Conservation (phyloP, 345 rosid genomes). For the Erysimum cheiranthoides region DNA sequence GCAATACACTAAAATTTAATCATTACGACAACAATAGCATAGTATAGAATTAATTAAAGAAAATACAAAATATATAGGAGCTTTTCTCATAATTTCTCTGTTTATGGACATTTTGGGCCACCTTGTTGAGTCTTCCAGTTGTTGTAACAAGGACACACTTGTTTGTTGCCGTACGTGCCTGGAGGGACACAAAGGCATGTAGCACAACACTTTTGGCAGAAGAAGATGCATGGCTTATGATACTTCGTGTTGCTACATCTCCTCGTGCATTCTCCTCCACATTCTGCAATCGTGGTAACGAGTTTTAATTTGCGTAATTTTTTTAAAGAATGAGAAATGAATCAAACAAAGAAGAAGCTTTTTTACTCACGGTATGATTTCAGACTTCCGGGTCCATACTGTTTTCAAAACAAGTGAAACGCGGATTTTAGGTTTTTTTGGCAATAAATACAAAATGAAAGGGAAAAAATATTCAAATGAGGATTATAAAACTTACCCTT, state of each 20-base stretch:
- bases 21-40: slow-evolving; percentile 1
- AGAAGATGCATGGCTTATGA: slow-evolving; percentile 75
- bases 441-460: neutral
- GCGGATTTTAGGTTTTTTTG: neutral
- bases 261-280: slow-evolving; percentile 63
- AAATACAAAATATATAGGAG: neutral
- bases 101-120: slow-evolving; percentile 74
- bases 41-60: neutral
- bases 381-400: slow-evolving; percentile 61
- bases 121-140: slow-evolving; percentile 78
- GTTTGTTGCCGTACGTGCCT: slow-evolving; percentile 70
- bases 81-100: neutral
- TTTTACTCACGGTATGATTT: slow-evolving; percentile 56
- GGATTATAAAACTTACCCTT: slow-evolving; percentile 42
- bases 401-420: slow-evolving; percentile 13
- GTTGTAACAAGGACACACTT: slow-evolving; percentile 74
- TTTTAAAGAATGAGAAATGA: neutral
- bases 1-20: neutral
- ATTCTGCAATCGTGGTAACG: slow-evolving; percentile 10
- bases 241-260: slow-evolving; percentile 73
- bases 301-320: neutral
- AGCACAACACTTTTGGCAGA: slow-evolving; percentile 76
- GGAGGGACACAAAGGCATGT: slow-evolving; percentile 86
- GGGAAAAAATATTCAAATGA: neutral
- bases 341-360: neutral